phyloP scores from a whole-genome alignment of 75 land plant species.

The Chamaecyparis obtusa region DNA sequence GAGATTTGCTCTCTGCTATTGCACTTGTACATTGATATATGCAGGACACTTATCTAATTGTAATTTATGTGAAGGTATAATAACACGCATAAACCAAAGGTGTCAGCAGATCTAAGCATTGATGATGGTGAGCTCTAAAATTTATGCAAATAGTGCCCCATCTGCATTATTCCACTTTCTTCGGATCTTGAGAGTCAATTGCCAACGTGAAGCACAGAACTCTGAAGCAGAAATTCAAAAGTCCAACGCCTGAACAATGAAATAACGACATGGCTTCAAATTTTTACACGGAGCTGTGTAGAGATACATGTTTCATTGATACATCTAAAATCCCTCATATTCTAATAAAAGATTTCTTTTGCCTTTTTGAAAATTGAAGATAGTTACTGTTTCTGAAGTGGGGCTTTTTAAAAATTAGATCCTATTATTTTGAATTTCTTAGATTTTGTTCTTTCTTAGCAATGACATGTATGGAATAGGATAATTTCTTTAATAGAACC shows the following conservation, averaged over 20 bases:
- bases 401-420: neutral
- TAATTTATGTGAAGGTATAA: neutral
- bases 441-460: neutral
- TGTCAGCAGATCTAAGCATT: neutral
- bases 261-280: neutral
- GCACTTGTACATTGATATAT: neutral
- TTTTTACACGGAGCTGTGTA: neutral
- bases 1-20: neutral
- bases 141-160: neutral
- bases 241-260: neutral
- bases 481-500: neutral
- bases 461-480: neutral
- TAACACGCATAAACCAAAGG: neutral
- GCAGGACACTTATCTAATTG: neutral
- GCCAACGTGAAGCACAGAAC: neutral
- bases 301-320: neutral
- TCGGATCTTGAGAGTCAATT: neutral
- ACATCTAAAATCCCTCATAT: neutral
- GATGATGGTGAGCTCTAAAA: conserved; percentile 2
- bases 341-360: neutral
- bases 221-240: neutral
- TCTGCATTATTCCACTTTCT: neutral
- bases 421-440: no score
- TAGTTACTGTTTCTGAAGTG: neutral
- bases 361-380: no score